Conservation (phyloP, 345 rosid species). For the Pseudoturritis turrita region DNA sequence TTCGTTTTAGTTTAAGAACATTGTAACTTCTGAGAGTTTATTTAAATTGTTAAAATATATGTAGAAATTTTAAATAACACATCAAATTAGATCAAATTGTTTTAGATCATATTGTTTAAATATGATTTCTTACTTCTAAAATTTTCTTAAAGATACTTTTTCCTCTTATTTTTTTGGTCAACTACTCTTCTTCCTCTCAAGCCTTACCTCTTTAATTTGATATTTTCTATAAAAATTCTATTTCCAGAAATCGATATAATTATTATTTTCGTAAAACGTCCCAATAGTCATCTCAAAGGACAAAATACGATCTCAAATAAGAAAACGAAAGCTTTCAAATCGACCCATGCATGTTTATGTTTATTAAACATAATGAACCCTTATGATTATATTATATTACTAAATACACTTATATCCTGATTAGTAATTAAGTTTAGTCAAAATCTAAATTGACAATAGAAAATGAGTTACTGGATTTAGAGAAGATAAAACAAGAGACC, state of each 20-base stretch:
- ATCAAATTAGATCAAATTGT: not conserved
- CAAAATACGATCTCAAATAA: constrained; percentile 3
- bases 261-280: not conserved
- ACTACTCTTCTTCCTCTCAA: not conserved
- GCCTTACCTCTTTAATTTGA: not conserved
- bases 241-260: not conserved
- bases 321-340: not conserved
- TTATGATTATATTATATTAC: not conserved
- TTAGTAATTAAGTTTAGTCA: not conserved
- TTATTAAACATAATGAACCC: not conserved
- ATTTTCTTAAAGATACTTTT: not conserved
- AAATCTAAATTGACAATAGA: not conserved
- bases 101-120: not conserved
- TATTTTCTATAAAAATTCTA: not conserved
- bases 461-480: not conserved
- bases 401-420: not conserved
- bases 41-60: no score
- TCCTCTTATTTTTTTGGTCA: not conserved
- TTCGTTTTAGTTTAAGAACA: no score
- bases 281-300: constrained; percentile 21
- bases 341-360: not conserved
- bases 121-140: not conserved
- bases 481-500: not conserved
- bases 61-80: not conserved
- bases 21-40: no score